Base-by-base conservation (phyloP, 331 rosid species). In the Saraca asoca region DNA sequence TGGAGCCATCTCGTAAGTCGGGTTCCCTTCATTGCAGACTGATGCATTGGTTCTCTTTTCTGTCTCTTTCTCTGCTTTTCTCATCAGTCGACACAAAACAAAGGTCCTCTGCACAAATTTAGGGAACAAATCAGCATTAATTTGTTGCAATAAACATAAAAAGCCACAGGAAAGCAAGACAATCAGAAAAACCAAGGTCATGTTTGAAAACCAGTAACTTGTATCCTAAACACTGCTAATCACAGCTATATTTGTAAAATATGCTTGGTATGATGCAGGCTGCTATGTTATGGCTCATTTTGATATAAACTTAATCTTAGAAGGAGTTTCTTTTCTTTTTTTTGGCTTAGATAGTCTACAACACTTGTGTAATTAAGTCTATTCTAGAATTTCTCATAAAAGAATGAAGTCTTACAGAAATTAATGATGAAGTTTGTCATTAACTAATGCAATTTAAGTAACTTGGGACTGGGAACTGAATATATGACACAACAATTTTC, bases 61-160 rank as follows among this genome's bases (percentile, higher is more conserved):
- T 11, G 62, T 0, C 19, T 72, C 74, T 55, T 41, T 68, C 62
- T 19, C 83, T 18, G 67, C 0, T 39, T 82, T 84, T 59, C 52
- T 16, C 34, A 10, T 64, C 51, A 86, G 18, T 37, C 68, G 77
- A 72, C 82, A 80, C 33, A 89, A 2, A 16, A 82, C 85, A 16
- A 69, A 75, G 16, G 51, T 39, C 51, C 49, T 58, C 88, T 79
- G 68, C 50, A 63, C 3, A 42, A 45, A 53, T 51, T 2, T 18
- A 31, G 12, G 58, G 33, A 33, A 43, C 33, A 43, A 5, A 53
- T 52, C 39, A 66, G 44, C 35, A 58, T 42, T 31, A 12, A 16
- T 41, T 15, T 66, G 61, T 9, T 5, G 44, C 11, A 17, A 3
- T 24, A 1, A 24, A 3, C 31, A 24, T 24, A 60, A 7, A 5